These are phyloP conservation scores for Picochlorum sp. DNA, from an alignment of 139 green algal species.

Conservation along the genomic window DNA sequence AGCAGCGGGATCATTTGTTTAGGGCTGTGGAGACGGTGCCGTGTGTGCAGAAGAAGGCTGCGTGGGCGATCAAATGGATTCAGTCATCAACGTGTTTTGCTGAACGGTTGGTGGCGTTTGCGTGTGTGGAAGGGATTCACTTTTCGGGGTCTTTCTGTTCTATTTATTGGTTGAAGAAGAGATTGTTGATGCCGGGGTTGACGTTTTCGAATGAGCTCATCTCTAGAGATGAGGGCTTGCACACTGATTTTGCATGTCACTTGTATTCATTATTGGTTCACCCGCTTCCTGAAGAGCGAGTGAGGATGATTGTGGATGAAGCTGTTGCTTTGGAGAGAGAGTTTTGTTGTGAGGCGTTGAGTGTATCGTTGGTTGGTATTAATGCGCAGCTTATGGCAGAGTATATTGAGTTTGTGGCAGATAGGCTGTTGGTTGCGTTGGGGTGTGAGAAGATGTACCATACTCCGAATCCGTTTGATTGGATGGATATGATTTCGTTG, in stretches of 20 bases:
- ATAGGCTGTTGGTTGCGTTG: slow-evolving; percentile 55
- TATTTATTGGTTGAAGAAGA: slow-evolving; percentile 80
- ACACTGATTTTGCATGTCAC: slow-evolving; percentile 69
- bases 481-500: slow-evolving; percentile 81
- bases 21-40: slow-evolving; percentile 51
- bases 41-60: slow-evolving; percentile 76
- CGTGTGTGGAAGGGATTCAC: slow-evolving; percentile 72
- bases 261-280: slow-evolving; percentile 48
- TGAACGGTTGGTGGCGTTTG: slow-evolving; percentile 60
- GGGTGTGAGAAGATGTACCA: slow-evolving; percentile 56
- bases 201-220: slow-evolving; percentile 77
- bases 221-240: slow-evolving; percentile 64
- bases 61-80: slow-evolving; percentile 97
- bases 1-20: slow-evolving; percentile 45
- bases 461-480: slow-evolving; percentile 72
- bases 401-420: slow-evolving; percentile 74
- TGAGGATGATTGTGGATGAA: slow-evolving; percentile 48
- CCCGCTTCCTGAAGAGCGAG: slow-evolving; percentile 21
- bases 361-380: slow-evolving; percentile 60
- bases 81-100: slow-evolving; percentile 47
- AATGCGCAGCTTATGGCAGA: slow-evolving; percentile 56
- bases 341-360: slow-evolving; percentile 58
- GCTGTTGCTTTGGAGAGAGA: slow-evolving; percentile 61
- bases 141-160: slow-evolving; percentile 68
- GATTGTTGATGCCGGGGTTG: slow-evolving; percentile 58